A percentile compares a stretch with the other conserved stretches of the same genome.
Conservation (phyloP, 2,329 filamentous ascomycete genomes). For the Sarocladium brachiariae region DNA sequence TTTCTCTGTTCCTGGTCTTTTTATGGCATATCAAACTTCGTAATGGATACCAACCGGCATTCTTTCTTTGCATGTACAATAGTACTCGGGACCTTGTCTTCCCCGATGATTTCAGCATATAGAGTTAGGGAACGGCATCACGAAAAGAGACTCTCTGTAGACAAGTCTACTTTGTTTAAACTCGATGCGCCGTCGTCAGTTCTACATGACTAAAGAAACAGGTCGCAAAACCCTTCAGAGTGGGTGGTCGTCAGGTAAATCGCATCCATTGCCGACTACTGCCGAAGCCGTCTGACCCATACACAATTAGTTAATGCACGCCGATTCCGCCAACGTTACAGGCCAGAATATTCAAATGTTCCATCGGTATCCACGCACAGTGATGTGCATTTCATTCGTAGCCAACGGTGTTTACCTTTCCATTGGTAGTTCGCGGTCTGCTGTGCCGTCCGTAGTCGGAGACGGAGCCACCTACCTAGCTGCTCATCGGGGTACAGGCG, state of each 20-base stretch:
- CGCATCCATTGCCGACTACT: constrained; percentile 5
- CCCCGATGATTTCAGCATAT: background rate
- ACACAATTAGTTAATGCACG: background rate
- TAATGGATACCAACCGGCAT: constrained; percentile 12
- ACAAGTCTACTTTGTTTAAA: too few species aligned
- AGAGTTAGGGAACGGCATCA: background rate
- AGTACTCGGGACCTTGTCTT: background rate
- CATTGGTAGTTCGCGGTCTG: too few species aligned
- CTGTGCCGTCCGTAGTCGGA: too few species aligned
- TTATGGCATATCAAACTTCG: constrained; percentile 4
- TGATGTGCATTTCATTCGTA: too few species aligned
- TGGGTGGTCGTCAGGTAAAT: background rate
- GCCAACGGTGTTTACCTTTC: too few species aligned
- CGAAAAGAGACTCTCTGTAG: background rate
- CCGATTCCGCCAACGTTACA: background rate
- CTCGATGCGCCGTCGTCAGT: too few species aligned
- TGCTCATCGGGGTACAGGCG: too few species aligned
- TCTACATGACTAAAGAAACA: too few species aligned
- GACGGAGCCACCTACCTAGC: too few species aligned
- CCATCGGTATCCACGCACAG: too few species aligned
- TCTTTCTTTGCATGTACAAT: constrained; percentile 10
- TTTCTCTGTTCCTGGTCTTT: constrained; percentile 9
- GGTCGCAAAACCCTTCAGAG: too few species aligned
- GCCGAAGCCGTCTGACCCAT: background rate
- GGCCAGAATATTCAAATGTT: background rate